Percentiles rank a stretch among this genome's conserved stretches.
Evolutionary conservation across 2,329 filamentous ascomycete species (phyloP).

Genomic region (Phaeophleospora eucalypticola): DNA sequence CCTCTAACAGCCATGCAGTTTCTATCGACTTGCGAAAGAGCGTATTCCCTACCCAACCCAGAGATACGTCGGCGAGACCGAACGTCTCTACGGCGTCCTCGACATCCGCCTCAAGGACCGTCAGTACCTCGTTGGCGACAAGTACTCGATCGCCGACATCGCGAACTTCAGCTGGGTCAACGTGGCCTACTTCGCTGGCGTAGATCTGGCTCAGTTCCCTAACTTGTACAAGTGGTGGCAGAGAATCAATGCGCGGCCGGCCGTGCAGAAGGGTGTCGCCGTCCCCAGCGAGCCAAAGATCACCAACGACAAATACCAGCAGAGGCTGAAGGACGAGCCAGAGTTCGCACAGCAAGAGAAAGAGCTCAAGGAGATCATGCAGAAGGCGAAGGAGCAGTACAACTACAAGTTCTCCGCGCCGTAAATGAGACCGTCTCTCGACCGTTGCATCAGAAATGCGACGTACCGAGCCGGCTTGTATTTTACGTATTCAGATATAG

Average conservation of each 20-base stretch:
- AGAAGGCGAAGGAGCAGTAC: constrained; percentile 44
- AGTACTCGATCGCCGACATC: constrained; percentile 46
- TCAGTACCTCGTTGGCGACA: constrained; percentile 45
- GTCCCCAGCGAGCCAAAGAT: constrained; percentile 37
- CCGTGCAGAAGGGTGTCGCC: constrained; percentile 38
- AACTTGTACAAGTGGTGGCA: constrained; percentile 45
- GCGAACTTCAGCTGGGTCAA: constrained; percentile 45
- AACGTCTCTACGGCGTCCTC: constrained; percentile 44
- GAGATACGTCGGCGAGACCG: constrained; percentile 46
- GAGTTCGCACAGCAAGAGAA: constrained; percentile 48
- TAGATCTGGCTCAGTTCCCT: constrained; percentile 41
- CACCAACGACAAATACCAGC: constrained; percentile 40
- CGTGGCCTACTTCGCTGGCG: constrained; percentile 37
- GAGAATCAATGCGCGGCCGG: constrained; percentile 39
- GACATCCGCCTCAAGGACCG: constrained; percentile 39
- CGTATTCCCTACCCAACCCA: constrained; percentile 44
- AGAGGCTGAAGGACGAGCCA: constrained; percentile 44
- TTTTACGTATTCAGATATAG: too few relatives aligned
- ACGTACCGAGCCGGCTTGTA: too few relatives aligned
- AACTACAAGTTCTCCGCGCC: constrained; percentile 40
- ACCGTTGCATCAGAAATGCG: too few relatives aligned
- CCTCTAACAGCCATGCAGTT: too few relatives aligned
- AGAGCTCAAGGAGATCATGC: constrained; percentile 33
- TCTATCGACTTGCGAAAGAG: constrained; percentile 41
- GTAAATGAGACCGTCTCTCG: too few relatives aligned